Evolutionary conservation across 257 asterid genomes (phyloP), one percentile per base, ranked within the genome.

Genomic region (Paraleonurus japonicus): DNA sequence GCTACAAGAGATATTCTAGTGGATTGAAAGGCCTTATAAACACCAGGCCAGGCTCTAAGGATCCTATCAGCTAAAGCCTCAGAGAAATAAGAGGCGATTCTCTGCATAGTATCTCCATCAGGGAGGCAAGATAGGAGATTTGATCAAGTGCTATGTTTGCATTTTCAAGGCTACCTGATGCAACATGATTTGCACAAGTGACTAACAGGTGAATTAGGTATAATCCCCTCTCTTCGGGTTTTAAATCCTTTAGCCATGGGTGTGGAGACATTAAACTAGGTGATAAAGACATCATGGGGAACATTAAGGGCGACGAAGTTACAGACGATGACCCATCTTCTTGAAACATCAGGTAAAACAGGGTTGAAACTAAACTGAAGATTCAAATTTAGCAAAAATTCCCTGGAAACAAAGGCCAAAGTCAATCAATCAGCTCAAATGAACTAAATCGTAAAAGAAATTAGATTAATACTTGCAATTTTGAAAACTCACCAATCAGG

Each of bases 301-400:
- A 82, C 74, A 69, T 65, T 84, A 87, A 70, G 0, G 95, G 94
- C 17, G 96, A 87, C 47, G 95, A 89, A 12, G 90, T 88, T 24
- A 89, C 90, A 67, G 97, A 88, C 28, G 95, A 85, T 58, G 96
- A 90, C 77, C 97, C 95, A 60, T 93, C 98, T 70, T 90, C 98
- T 83, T 87, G 96, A 83, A 89, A 79, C 98, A 90, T 92, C 69
- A 65, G 70, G 72, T 67, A 9, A 7, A 51, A 51, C 10, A 51
- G 48, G 7, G 19, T 62, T 10, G 24, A n/a, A 23, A 59, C 8
- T 7, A 9, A 76, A 69, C 4, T 7, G 17, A 32, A 71, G 23
- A 65, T 55, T 47, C 62, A 64, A 39, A 57, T 23, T 62, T n/a
- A 27, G 28, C 26, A 23, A 8, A 2, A 54, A 17, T 30, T 22